phyloP scores from a whole-genome alignment of 495 filamentous ascomycete species.

The Hyaloscypha bicolor region DNA sequence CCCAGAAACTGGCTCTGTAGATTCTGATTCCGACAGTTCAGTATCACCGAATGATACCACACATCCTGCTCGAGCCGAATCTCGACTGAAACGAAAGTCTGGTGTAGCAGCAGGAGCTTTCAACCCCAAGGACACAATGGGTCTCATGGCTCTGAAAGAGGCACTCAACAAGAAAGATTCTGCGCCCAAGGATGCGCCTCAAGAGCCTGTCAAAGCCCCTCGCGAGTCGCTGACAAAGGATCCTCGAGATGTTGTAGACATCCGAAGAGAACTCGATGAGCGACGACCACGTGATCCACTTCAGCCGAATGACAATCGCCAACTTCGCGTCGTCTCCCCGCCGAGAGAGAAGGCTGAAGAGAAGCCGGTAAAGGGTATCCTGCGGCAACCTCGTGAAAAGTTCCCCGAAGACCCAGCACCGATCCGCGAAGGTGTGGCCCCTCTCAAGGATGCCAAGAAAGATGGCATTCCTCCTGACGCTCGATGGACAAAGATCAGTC shows the following conservation, averaged over 20 bases:
- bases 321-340: slow-evolving; percentile 54
- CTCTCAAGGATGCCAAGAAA: slow-evolving; percentile 77
- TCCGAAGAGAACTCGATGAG: slow-evolving; percentile 27
- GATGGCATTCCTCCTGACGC: slow-evolving; percentile 73
- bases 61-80: slow-evolving; percentile 2
- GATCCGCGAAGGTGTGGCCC: slow-evolving; percentile 85
- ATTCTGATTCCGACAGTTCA: slow-evolving; percentile 36
- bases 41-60: slow-evolving; percentile 44
- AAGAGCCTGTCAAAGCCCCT: slow-evolving; percentile 11
- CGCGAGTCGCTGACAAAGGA: slow-evolving; percentile 26
- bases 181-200: slow-evolving; percentile 10
- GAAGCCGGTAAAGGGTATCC: slow-evolving; percentile 65
- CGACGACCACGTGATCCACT: slow-evolving; percentile 22
- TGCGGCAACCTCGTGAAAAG: slow-evolving; percentile 70
- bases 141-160: slow-evolving; percentile 49
- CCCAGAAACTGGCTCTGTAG: slow-evolving; percentile 28
- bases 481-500: slow-evolving; percentile 87
- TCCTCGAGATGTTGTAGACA: slow-evolving; percentile 23
- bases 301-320: slow-evolving; percentile 35
- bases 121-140: slow-evolving; percentile 52
- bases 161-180: slow-evolving; percentile 39
- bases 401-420: slow-evolving; percentile 81
- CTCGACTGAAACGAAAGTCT: slow-evolving; percentile 11
- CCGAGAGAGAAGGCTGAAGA: slow-evolving; percentile 49
- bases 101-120: slow-evolving; percentile 38